These are phyloP conservation scores for Chlorella sp. DNA, from an alignment of 139 green algal genomes.

Conservation along the genomic window DNA sequence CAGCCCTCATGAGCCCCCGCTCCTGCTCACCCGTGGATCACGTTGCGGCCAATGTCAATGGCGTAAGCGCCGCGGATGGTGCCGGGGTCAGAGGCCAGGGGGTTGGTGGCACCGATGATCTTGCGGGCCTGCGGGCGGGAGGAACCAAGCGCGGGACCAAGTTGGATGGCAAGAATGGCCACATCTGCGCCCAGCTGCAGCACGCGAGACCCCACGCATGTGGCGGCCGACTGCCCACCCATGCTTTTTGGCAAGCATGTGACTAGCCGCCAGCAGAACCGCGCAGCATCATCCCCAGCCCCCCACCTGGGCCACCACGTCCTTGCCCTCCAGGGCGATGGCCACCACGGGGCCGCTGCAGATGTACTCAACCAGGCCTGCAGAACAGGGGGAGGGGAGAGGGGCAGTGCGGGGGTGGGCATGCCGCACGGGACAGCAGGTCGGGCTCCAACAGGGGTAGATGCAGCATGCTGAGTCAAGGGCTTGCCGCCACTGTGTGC, in stretches of 20 bases:
- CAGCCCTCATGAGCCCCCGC: not conserved
- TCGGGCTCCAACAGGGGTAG: not conserved
- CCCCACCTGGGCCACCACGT: constrained; percentile 65
- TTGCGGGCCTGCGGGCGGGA: constrained; percentile 23
- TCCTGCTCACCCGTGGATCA: not conserved
- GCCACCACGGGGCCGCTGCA: constrained; percentile 85
- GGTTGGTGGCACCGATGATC: constrained; percentile 94
- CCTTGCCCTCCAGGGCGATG: constrained; percentile 86
- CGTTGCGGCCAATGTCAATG: constrained; percentile 63
- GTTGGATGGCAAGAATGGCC: not conserved
- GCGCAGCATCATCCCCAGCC: not conserved
- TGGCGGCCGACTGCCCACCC: too few relatives aligned
- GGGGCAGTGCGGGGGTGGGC: not conserved
- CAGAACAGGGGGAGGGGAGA: too few relatives aligned
- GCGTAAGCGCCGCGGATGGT: constrained; percentile 90
- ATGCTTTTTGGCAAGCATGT: not conserved
- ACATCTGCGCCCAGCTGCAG: not conserved
- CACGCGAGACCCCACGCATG: not conserved
- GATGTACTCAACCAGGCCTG: constrained; percentile 87
- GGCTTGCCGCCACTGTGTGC: too few relatives aligned
- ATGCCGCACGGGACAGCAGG: not conserved
- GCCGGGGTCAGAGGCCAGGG: constrained; percentile 77
- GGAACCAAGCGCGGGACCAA: not conserved
- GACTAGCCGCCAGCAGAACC: not conserved
- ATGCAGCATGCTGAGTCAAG: not conserved